Evolutionary conservation across 345 rosid genomes (phyloP), one percentile per base, ranked within the genome.

Genomic region (Anacardium occidentale): DNA sequence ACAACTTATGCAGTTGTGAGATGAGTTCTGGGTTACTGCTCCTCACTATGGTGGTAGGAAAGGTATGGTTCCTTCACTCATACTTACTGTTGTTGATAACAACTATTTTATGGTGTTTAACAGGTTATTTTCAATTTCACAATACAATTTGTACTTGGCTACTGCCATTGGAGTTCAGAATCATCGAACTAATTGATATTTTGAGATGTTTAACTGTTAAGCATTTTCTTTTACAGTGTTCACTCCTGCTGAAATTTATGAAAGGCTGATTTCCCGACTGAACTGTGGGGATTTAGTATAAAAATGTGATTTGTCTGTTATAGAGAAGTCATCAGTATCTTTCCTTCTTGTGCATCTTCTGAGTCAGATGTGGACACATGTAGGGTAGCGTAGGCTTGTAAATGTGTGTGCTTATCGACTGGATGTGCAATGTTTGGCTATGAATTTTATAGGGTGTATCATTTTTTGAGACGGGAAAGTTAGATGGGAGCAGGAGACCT

Each of bases 1-100:
- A 29, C 89, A 88, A 70, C 90, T 92, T 48, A 56, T 20, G 65
- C 83, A 83, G 69, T 69, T 90, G 92, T 90, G 94, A 48, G 96
- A 90, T 34, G 94, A 92, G 65, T 92, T 88, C 74, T 90, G 93
- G 96, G 96, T 88, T 68, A 90, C 94, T 24, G 89, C 92, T 76
- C 91, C 96, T 62, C 92, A 90, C 71, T 92, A 87, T 84, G 94
- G 92, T 80, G 94, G 96, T 66, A 77, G 74, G 44, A 89, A 80
- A 88, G 94, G 96, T 87, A 82, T 12, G 44, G 57, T 44, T 26
- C 69, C 8, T n/a, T 50, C 24, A 45, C 26, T 10, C 14, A 66
- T 48, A 71, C 3, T 37, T 47, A 12, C 13, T 47, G n/a, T 71
- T 44, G 22, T 17, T 44, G 32, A 29, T 1, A 13, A 17, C 51